phyloP scores from a whole-genome alignment of 163 green algal genomes.

The Trebouxiophyceae sp. region DNA sequence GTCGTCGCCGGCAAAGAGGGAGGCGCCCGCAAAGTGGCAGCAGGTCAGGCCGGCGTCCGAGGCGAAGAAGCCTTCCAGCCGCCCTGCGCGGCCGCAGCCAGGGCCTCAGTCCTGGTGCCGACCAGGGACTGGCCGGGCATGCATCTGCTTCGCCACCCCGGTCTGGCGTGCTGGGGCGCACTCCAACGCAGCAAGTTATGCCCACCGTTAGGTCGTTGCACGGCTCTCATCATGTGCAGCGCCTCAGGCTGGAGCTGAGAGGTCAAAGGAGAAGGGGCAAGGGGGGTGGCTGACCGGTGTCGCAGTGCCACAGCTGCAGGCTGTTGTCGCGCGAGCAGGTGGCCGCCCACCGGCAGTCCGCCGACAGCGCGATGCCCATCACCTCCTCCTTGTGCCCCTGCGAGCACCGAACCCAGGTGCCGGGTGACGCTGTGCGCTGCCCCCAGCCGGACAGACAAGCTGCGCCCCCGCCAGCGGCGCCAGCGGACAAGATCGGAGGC shows the following conservation, averaged over 20 bases:
- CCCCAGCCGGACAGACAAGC: not conserved
- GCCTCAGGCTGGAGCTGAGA: not conserved
- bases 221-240: not conserved
- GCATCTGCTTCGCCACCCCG: too few species aligned
- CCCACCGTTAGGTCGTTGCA: too few species aligned
- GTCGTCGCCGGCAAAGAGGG: slow-evolving; percentile 40
- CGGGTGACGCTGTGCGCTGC: not conserved
- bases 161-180: too few species aligned
- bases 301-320: slow-evolving; percentile 29
- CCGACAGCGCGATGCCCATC: slow-evolving; percentile 33
- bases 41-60: slow-evolving; percentile 42
- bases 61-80: slow-evolving; percentile 45
- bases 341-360: slow-evolving; percentile 28
- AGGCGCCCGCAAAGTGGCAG: slow-evolving; percentile 26
- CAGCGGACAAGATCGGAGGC: not conserved
- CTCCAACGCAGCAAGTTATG: too few species aligned
- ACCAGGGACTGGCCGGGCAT: too few species aligned
- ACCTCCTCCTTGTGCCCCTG: slow-evolving; percentile 41
- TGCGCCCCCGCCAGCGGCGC: not conserved
- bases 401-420: slow-evolving; percentile 31
- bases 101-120: not conserved
- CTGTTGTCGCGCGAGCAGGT: slow-evolving; percentile 39
- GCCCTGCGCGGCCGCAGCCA: slow-evolving; percentile 10
- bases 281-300: slow-evolving; percentile 9
- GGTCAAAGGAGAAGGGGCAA: not conserved